These are phyloP conservation scores for Kondoa malvinella DNA, from an alignment of 768 basidiomycete genomes.

Conservation along the genomic window DNA sequence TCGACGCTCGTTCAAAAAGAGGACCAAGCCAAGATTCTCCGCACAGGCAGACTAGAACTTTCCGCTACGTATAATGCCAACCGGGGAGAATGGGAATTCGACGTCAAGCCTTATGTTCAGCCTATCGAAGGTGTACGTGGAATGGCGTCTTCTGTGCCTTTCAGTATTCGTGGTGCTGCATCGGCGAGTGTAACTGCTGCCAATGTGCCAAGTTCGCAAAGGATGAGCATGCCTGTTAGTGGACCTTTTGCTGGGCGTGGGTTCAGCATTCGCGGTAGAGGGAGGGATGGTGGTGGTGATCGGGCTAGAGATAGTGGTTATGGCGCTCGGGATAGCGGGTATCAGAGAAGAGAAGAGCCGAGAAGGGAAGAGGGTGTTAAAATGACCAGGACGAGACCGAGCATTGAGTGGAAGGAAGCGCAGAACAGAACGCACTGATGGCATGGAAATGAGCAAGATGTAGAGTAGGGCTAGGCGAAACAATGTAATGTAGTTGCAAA, in stretches of 20 bases:
- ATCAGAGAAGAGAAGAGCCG: background rate
- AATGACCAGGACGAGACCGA: background rate
- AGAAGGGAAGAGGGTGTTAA: background rate
- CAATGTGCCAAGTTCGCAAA: background rate
- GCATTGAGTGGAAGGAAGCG: background rate
- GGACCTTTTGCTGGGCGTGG: background rate
- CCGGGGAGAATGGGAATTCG: background rate
- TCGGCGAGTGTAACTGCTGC: background rate
- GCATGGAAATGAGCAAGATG: no score
- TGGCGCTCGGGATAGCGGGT: background rate
- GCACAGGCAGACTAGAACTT: background rate
- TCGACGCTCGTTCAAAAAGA: background rate
- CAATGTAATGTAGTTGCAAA: no score
- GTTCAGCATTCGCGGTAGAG: background rate
- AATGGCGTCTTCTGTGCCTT: background rate
- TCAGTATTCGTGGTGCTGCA: background rate
- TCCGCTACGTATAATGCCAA: background rate
- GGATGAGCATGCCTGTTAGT: background rate
- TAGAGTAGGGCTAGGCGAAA: no score
- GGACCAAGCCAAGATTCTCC: constrained; percentile 8
- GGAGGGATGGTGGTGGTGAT: background rate
- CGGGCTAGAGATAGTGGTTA: background rate
- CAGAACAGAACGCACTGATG: background rate
- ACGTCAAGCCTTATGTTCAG: background rate
- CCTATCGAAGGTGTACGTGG: background rate